Evolutionary conservation across 1,284 basidiomycete species (phyloP), one percentile per base, ranked within the genome.

Genomic region (Pholiota adiposa): DNA sequence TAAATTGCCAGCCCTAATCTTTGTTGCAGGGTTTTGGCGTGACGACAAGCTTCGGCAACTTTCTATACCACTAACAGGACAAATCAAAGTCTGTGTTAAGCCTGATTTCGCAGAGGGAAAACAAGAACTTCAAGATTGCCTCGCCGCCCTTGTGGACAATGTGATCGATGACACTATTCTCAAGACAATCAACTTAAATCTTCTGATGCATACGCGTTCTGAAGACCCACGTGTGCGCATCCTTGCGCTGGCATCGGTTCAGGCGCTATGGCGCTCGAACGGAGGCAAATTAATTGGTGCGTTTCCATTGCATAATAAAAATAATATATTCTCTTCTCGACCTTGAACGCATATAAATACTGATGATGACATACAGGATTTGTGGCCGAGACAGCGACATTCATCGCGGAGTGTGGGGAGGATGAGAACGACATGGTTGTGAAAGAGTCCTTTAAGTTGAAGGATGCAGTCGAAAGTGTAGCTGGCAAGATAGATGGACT

Each of bases 181-280:
- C 63, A 96, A 97, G 72, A 73, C 80, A 8, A 79, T 96, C 73
- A 97, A 98, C 78, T 79, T 91, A 27, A 83, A 88, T 43, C 75
- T 98, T n/a, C 83, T 98, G 57, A 90, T 95, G 86, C 86, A 92
- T 60, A 94, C 93, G 0, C 89, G 96, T 8, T 89, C 91, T 2
- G 94, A 97, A 57, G 87, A 92, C 58, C 74, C 83, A 2, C 77
- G 80, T 25, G 73, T 87, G 19, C 85, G 93, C 11, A 71, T 94
- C 9, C 83, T 86, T 50, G 92, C 95, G 0, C 76, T 98, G 46
- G 73, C 79, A 16, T 89, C 88, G 57, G 78, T 90, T 19, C 85
- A 88, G 18, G 79, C 81, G 18, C 74, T 98, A 48, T 99, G 97
- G 97, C 82, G 83, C 53, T 75, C 80, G 2, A 90, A 95, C 58